Evolutionary conservation across 2,329 filamentous ascomycete genomes (phyloP).

Genomic region (Fusarium nanum): DNA sequence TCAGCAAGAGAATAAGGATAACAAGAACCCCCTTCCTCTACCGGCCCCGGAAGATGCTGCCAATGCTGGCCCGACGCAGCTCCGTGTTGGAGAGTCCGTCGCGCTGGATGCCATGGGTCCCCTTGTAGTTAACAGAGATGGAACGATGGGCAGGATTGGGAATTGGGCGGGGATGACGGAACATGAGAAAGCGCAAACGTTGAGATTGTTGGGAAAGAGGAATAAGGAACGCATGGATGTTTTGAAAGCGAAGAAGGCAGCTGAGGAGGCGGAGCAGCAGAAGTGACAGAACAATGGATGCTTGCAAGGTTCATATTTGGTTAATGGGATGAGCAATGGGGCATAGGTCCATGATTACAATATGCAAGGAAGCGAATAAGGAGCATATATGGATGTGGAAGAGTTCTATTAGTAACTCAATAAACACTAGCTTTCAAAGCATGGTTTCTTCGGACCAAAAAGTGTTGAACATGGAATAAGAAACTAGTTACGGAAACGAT

Average conservation of each 20-base stretch:
- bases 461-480: conserved; percentile 30
- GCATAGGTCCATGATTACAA: background rate
- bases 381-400: background rate
- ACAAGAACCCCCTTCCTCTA: conserved; percentile 28
- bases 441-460: conserved; percentile 9
- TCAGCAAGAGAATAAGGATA: conserved; percentile 14
- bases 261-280: conserved; percentile 22
- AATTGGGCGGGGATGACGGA: conserved; percentile 81
- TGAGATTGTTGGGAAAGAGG: conserved; percentile 74
- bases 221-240: conserved; percentile 72
- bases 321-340: background rate
- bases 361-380: too few species aligned
- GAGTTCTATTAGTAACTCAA: conserved; percentile 5
- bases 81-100: conserved; percentile 53
- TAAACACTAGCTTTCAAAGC: background rate
- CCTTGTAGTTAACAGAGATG: conserved; percentile 79
- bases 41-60: conserved; percentile 42
- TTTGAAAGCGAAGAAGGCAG: conserved; percentile 52
- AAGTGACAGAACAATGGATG: conserved; percentile 1
- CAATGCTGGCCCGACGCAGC: conserved; percentile 41
- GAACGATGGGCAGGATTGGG: conserved; percentile 74
- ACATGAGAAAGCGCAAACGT: conserved; percentile 73
- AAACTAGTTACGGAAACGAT: conserved; percentile 41
- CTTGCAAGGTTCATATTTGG: background rate
- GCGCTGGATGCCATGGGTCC: conserved; percentile 77